phyloP scores from a whole-genome alignment of 768 basidiomycete species.

The Guyanaporus albipodus region DNA sequence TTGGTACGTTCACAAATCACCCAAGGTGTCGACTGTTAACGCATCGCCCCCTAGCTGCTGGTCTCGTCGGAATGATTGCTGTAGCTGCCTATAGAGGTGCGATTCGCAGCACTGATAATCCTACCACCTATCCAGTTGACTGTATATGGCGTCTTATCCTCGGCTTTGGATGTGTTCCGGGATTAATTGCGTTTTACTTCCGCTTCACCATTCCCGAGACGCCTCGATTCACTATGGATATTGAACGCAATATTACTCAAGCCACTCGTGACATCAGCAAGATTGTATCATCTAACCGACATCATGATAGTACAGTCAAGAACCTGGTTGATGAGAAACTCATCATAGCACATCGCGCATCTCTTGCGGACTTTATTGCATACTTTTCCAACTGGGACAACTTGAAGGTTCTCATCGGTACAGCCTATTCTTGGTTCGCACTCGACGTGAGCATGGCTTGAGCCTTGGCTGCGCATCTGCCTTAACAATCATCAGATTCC shows the following conservation, averaged over 20 bases:
- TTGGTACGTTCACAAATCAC: constrained; percentile 41
- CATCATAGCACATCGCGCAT: constrained; percentile 61
- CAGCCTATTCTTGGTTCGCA: constrained; percentile 85
- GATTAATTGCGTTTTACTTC: constrained; percentile 76
- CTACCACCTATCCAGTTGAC: constrained; percentile 55
- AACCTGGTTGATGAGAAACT: constrained; percentile 43
- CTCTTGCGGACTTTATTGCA: constrained; percentile 55
- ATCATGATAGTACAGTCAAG: constrained; percentile 45
- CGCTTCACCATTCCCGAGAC: constrained; percentile 90
- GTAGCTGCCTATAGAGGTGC: constrained; percentile 59
- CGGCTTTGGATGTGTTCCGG: constrained; percentile 82
- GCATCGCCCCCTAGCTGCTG: constrained; percentile 43
- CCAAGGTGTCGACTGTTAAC: background rate
- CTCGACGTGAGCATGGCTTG: constrained; percentile 53
- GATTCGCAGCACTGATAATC: constrained; percentile 41
- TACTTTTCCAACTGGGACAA: constrained; percentile 77
- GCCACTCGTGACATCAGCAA: constrained; percentile 68
- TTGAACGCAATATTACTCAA: constrained; percentile 72
- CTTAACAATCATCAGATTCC: constrained; percentile 51
- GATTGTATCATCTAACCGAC: constrained; percentile 48
- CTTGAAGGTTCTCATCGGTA: constrained; percentile 71
- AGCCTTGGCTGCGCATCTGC: background rate
- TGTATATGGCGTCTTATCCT: constrained; percentile 82
- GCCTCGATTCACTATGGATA: constrained; percentile 88
- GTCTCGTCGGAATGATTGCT: constrained; percentile 60